Conservation (phyloP, 768 basidiomycete species). For the Gloeostereum incarnatum region DNA sequence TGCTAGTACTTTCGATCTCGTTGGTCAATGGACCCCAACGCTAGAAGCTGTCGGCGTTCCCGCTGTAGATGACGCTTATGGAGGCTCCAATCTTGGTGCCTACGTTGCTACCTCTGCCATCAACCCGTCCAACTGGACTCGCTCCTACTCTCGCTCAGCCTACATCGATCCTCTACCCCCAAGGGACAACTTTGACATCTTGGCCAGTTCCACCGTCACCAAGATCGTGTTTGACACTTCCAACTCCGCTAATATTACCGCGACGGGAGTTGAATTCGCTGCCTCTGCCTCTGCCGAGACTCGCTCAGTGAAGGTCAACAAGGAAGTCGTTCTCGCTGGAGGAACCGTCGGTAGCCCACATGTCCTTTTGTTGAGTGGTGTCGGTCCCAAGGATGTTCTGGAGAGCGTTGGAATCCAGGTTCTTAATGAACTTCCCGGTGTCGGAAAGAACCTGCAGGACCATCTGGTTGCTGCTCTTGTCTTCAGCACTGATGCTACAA, state of each 20-base stretch:
- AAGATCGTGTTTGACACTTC: slow-evolving; percentile 25
- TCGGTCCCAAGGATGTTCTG: slow-evolving; percentile 48
- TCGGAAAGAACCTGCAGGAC: slow-evolving; percentile 53
- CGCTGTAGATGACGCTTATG: slow-evolving; percentile 28
- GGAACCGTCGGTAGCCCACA: slow-evolving; percentile 44
- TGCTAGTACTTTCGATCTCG: slow-evolving; percentile 35
- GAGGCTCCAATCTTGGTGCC: slow-evolving; percentile 37
- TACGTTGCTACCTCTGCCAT: slow-evolving; percentile 47
- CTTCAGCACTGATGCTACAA: slow-evolving; percentile 27
- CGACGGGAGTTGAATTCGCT: slow-evolving; percentile 37
- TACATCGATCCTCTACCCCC: slow-evolving; percentile 45
- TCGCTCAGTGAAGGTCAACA: slow-evolving; percentile 32
- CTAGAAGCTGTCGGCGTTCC: slow-evolving; percentile 33
- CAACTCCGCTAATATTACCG: slow-evolving; percentile 23
- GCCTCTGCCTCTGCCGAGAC: slow-evolving; percentile 14
- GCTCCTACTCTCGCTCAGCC: slow-evolving; percentile 41
- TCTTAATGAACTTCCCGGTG: slow-evolving; percentile 41
- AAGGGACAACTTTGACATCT: slow-evolving; percentile 40
- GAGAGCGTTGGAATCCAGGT: slow-evolving; percentile 33
- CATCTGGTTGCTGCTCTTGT: slow-evolving; percentile 20
- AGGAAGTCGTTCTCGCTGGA: slow-evolving; percentile 38
- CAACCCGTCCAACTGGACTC: slow-evolving; percentile 39
- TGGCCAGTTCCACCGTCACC: slow-evolving; percentile 40
- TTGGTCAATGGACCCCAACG: slow-evolving; percentile 48
- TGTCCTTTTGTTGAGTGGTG: slow-evolving; percentile 46